phyloP scores from a whole-genome alignment of 306 rosid genomes.

The Styphnolobium japonicum region DNA sequence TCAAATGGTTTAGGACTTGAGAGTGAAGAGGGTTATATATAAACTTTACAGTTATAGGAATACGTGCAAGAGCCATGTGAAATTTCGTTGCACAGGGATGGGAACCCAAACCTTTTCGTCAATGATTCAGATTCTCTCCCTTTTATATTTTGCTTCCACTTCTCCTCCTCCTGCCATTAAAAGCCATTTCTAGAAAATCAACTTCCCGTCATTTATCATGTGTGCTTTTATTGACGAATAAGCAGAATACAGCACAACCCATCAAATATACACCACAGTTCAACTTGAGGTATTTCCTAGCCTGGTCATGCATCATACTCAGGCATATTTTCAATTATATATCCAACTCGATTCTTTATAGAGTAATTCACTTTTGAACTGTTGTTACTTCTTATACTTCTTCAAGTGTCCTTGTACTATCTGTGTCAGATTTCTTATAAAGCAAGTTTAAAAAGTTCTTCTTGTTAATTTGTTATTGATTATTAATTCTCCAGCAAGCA shows the following conservation, averaged over 20 bases:
- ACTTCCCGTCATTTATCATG: constrained; percentile 2
- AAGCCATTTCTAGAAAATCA: constrained; percentile 19
- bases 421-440: not conserved
- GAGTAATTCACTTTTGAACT: not conserved
- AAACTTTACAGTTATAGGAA: constrained; percentile 3
- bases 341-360: not conserved
- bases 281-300: constrained; percentile 29
- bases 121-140: constrained; percentile 36
- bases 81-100: constrained; percentile 43
- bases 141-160: not conserved
- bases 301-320: not conserved
- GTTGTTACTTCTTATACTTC: not conserved
- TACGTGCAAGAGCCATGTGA: constrained; percentile 49
- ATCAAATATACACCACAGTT: constrained; percentile 7
- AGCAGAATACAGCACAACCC: not conserved
- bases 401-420: not conserved
- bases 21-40: not conserved
- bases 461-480: not conserved
- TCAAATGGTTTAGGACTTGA: not conserved
- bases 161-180: constrained; percentile 28
- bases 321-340: not conserved
- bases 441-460: not conserved
- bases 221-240: constrained; percentile 7
- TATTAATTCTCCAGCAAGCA: not conserved
- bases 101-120: constrained; percentile 53